Evolutionary conservation across 2,329 filamentous ascomycete genomes (phyloP), one percentile per base, ranked within the genome.

Genomic region (Orbilia javanica): DNA sequence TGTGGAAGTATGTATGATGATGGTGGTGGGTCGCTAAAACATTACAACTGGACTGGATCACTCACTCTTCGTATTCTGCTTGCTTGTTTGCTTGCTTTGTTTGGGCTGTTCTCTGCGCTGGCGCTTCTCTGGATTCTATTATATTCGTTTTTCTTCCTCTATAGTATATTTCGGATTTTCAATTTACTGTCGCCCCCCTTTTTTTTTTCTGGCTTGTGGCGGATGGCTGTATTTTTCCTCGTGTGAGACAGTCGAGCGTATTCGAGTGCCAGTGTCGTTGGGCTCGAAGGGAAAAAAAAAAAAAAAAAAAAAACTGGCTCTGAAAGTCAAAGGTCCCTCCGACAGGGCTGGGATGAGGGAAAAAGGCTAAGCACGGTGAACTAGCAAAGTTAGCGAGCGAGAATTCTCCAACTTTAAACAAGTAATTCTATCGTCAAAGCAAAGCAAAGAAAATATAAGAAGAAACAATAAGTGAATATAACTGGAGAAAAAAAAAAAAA

Each of bases 1-100:
- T 20, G 31, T 63, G n/a, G n/a, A 27, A 46, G 22, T 22, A 53
- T 60, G 55, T n/a, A 64, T 64, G 60, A 18, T 46, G 20, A 11
- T 34, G 57, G 48, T 72, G 36, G 44, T 50, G 60, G 50, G 48
- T 60, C 60, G 65, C 73, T 66, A 77, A 64, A 60, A 39, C 44
- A 50, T 4, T 25, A n/a, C 46, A 69, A 64, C 34, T 15, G 55
- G 34, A 64, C 25, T 20, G 55, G 20, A 42, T 25, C 73, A 77
- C 73, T 70, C 73, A 77, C 72, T 25, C 66, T 77, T 77, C 66
- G 73, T 70, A 66, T 77, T 70, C 50, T 25, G 52, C n/a, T 63
- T 36, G 29, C 52, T 36, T 36, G 22, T 62, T 52, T 25, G 52
- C n/a, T 63, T 50, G 46, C 46, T 60, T 20, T 53, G 64, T 69